Base-by-base conservation (phyloP, 108 stramenopile species). In the Skeletonema potamos region DNA sequence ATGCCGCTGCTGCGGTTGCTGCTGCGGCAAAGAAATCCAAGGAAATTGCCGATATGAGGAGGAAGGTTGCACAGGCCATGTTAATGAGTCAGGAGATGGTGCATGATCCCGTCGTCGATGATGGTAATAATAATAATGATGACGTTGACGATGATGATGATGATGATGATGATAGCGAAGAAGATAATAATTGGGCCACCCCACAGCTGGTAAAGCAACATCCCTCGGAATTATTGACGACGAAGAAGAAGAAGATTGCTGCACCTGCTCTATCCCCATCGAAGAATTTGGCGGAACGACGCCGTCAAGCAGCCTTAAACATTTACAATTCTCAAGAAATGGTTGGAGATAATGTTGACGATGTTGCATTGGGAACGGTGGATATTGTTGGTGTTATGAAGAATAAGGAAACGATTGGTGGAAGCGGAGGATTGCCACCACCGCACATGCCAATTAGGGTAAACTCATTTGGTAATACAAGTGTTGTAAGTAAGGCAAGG, bases 281-380 rank as follows among this genome's bases (percentile, higher is more conserved):
- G 22, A 9, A 4, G 17, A 11, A 17, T 17, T 44, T 68, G 2
- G 72, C 72, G 0, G 66, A 80, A 4, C 43, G 41, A 64, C 79
- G 79, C 27, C 79, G 79, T 30, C 72, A 48, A 15, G 72, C 68
- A 7, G 79, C 79, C 12, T 30, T 80, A 51, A 27, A 80, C 18
- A 80, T 80, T 68, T 80, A 80, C 68, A 51, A 80, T 24, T 69
- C 79, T 11, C 54, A 56, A 32, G 79, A 73, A 36, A 73, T 80
- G 72, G 79, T 80, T 39, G 66, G 66, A 22, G 79, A 80, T 61
- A 80, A 80, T 64, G 72, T 80, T 0, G 72, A 80, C 43, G 79
- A 80, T 65, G 57, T 34, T 39, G 72, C 41, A 17, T 56, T 80
- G 11, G 79, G 79, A 17, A 73, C 72, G 15, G 58, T 72, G 36